Evolutionary conservation across 1,284 basidiomycete genomes (phyloP).

Genomic region (Ustilago crameri): DNA sequence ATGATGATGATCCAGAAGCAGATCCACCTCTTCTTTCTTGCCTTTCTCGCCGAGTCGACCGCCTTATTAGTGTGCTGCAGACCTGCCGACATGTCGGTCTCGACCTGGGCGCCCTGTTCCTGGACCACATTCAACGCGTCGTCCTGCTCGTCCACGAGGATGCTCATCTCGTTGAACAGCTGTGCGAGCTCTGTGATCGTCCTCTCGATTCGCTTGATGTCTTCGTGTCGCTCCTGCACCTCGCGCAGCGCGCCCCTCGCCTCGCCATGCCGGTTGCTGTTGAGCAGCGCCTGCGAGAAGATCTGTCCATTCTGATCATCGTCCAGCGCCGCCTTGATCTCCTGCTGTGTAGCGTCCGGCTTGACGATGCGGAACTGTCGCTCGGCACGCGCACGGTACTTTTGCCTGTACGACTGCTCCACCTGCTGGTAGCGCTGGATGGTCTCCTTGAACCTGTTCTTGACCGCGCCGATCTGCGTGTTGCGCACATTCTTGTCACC

Average conservation of each 20-base stretch:
- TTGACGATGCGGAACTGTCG: conserved; percentile 95
- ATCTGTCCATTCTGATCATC: conserved; percentile 81
- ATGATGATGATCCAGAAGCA: conserved; percentile 64
- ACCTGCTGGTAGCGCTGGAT: conserved; percentile 79
- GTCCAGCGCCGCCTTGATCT: conserved; percentile 79
- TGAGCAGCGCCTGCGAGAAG: conserved; percentile 83
- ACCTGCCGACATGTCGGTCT: conserved; percentile 62
- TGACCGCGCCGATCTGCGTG: conserved; percentile 72
- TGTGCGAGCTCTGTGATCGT: conserved; percentile 88
- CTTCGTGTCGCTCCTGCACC: conserved; percentile 89
- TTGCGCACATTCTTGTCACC: conserved; percentile 68
- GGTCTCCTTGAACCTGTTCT: conserved; percentile 70
- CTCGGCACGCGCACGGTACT: conserved; percentile 93
- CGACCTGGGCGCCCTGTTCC: conserved; percentile 58
- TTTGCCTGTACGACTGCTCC: conserved; percentile 90
- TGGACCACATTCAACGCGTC: conserved; percentile 65
- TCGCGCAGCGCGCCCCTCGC: conserved; percentile 86
- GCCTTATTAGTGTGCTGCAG: conserved; percentile 75
- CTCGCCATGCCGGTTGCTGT: conserved; percentile 84
- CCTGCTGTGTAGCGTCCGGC: conserved; percentile 85
- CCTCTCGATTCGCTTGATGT: conserved; percentile 85
- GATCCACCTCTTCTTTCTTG: conserved; percentile 75
- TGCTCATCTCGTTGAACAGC: conserved; percentile 79
- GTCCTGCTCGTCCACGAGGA: conserved; percentile 66
- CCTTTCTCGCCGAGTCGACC: conserved; percentile 78